Evolutionary conservation across 1,139 yeast species (phyloP).

Genomic region (Chernovozyma sophiae-reginae): DNA sequence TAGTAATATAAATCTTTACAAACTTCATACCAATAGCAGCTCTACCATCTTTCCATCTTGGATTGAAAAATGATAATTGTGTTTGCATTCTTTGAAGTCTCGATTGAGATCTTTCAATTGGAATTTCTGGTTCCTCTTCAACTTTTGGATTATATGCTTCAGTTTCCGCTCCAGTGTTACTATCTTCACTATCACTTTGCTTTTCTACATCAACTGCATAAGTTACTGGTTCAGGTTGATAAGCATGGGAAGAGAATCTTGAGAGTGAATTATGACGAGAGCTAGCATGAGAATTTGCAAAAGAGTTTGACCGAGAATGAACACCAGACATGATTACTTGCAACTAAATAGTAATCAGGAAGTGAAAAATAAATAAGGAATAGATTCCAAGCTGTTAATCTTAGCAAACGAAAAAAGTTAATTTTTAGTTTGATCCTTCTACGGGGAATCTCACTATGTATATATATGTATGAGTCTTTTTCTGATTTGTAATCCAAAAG

Average conservation of each 20-base stretch:
- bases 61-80: slow-evolving; percentile 24
- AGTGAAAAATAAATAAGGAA: too few species aligned
- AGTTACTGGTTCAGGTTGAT: background rate
- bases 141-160: background rate
- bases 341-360: too few species aligned
- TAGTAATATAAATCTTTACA: slow-evolving; percentile 16
- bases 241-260: background rate
- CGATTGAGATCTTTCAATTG: slow-evolving; percentile 12
- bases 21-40: slow-evolving; percentile 14
- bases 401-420: too few species aligned
- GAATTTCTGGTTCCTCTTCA: background rate
- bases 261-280: background rate
- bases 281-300: too few species aligned
- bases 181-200: background rate
- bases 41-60: slow-evolving; percentile 19
- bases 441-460: too few species aligned
- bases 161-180: background rate
- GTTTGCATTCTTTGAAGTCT: slow-evolving; percentile 15
- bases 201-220: background rate
- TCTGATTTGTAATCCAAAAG: too few species aligned
- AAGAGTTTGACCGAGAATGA: too few species aligned
- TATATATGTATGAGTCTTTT: too few species aligned
- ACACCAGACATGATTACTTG: too few species aligned
- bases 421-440: too few species aligned
- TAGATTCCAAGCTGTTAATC: too few species aligned